These are phyloP conservation scores for Backusella morwellensis DNA, from an alignment of 192 early-diverging fungal species.

Conservation along the genomic window DNA sequence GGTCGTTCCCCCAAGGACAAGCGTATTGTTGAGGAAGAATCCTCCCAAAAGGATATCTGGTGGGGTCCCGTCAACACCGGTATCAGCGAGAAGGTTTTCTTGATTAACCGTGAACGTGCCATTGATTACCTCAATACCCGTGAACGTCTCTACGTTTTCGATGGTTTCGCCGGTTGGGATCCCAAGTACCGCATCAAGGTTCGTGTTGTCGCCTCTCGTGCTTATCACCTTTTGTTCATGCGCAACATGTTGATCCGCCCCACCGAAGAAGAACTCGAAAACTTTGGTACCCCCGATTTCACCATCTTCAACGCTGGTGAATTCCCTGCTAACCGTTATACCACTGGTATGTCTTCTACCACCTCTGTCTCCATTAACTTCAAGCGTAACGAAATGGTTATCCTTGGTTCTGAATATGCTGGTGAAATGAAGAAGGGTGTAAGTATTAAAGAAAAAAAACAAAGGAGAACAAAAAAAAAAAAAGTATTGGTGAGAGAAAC, in stretches of 20 bases:
- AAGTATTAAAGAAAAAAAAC: slow-evolving; percentile 78
- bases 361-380: slow-evolving; percentile 94
- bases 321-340: slow-evolving; percentile 90
- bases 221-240: slow-evolving; percentile 96
- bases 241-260: slow-evolving; percentile 97
- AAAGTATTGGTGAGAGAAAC: background rate
- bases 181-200: slow-evolving; percentile 96
- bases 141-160: slow-evolving; percentile 87
- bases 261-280: slow-evolving; percentile 78
- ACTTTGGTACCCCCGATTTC: slow-evolving; percentile 91
- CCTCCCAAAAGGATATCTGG: slow-evolving; percentile 85
- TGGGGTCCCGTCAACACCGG: slow-evolving; percentile 97
- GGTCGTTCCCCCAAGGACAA: slow-evolving; percentile 93
- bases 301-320: slow-evolving; percentile 41
- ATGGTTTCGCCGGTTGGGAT: slow-evolving; percentile 96
- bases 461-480: slow-evolving; percentile 3
- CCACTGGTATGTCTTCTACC: slow-evolving; percentile 89
- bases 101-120: slow-evolving; percentile 69
- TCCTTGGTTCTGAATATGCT: slow-evolving; percentile 96
- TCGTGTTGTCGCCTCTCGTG: slow-evolving; percentile 86
- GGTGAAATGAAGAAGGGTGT: slow-evolving; percentile 99
- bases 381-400: slow-evolving; percentile 91
- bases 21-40: slow-evolving; percentile 89
- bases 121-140: slow-evolving; percentile 79
- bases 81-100: slow-evolving; percentile 75